phyloP scores from a whole-genome alignment of 2,329 filamentous ascomycete species.

The Cercospora sp. region DNA sequence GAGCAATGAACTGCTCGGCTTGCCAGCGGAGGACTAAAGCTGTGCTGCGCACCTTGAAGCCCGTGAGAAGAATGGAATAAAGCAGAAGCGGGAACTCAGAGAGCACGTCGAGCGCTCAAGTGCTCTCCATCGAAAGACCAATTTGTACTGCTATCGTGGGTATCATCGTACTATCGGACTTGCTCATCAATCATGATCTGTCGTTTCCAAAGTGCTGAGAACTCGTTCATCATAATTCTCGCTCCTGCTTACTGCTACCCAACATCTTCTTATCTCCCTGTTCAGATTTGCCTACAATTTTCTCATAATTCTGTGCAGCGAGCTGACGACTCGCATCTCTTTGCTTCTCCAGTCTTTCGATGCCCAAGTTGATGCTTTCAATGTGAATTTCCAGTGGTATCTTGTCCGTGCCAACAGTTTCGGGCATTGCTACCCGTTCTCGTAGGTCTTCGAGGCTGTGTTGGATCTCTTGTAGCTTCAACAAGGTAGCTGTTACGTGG shows the following conservation, averaged over 20 bases:
- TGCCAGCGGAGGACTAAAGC: constrained; percentile 17
- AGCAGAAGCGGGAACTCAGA: neutral
- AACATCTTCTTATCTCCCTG: constrained; percentile 25
- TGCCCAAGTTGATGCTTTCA: constrained; percentile 69
- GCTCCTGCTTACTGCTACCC: constrained; percentile 24
- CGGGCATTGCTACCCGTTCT: constrained; percentile 68
- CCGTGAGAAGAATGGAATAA: neutral
- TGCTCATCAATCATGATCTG: constrained; percentile 14
- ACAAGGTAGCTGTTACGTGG: constrained; percentile 68
- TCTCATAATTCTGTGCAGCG: constrained; percentile 32
- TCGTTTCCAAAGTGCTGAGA: neutral
- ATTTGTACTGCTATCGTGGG: constrained; percentile 3
- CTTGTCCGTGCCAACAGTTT: constrained; percentile 54
- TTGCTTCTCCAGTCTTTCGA: constrained; percentile 68
- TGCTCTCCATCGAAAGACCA: neutral
- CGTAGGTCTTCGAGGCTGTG: constrained; percentile 69
- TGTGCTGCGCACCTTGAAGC: neutral
- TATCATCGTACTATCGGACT: constrained; percentile 16
- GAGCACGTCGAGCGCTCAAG: neutral
- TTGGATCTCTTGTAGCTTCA: constrained; percentile 73
- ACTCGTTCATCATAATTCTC: constrained; percentile 17
- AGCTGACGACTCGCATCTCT: constrained; percentile 51
- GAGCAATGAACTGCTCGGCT: constrained; percentile 37
- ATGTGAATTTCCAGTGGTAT: constrained; percentile 73
- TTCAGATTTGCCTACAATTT: constrained; percentile 28